phyloP scores from a whole-genome alignment of 768 basidiomycete species.

The Lentinula sp. region DNA sequence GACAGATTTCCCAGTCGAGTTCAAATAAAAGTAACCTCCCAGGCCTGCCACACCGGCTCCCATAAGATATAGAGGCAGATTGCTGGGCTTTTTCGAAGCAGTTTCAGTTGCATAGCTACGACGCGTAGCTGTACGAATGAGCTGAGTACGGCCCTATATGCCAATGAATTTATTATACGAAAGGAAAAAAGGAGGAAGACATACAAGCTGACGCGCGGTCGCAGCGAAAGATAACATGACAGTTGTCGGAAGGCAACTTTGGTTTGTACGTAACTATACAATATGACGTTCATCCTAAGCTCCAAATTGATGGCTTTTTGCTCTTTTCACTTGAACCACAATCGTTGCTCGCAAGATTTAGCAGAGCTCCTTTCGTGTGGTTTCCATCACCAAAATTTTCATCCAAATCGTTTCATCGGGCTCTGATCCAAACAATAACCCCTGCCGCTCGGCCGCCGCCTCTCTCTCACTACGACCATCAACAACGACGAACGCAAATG shows the following conservation, averaged over 20 bases:
- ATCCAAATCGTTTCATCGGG: not conserved
- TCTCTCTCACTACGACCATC: constrained; percentile 9
- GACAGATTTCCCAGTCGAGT: constrained; percentile 19
- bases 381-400: not conserved
- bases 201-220: constrained; percentile 37
- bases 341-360: not conserved
- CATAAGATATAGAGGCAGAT: constrained; percentile 39
- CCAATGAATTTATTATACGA: not conserved
- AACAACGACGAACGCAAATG: constrained; percentile 36
- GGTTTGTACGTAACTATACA: not conserved
- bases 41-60: constrained; percentile 40
- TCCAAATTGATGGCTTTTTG: not conserved
- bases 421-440: constrained; percentile 3
- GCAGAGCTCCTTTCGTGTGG: not conserved
- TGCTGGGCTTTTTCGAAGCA: constrained; percentile 39
- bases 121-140: not conserved
- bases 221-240: constrained; percentile 39
- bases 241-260: not conserved
- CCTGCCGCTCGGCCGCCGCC: not conserved
- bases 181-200: constrained; percentile 6
- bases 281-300: not conserved
- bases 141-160: constrained; percentile 5
- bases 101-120: constrained; percentile 27
- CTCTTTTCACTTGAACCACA: not conserved
- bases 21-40: constrained; percentile 47